Base-by-base conservation (phyloP, 768 basidiomycete species). In the Boletus edulis region DNA sequence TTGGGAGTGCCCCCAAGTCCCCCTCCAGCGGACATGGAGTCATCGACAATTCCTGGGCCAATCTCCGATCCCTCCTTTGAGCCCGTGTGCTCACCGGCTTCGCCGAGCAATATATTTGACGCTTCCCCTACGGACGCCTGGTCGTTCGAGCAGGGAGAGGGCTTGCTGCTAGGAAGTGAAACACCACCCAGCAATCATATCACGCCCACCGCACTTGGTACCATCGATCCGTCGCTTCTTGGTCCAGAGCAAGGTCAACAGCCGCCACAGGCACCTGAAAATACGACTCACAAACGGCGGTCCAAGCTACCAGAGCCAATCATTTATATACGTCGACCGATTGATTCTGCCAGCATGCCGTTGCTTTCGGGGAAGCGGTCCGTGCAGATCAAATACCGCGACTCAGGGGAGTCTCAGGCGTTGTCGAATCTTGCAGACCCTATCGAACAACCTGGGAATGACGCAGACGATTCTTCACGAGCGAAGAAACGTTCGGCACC, bases 221-320 rank as follows among this genome's bases (percentile, higher is more conserved):
- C 69, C 5, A 71, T 71, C n/a, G 57, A 71, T 49, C 69, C 71
- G 3, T 71, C 69, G 15, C 59, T 71, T 29, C 67, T 71, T 14
- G 61, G 63, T 27, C 51, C 46, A 17, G 60, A 51, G 32, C 55
- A 58, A 50, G 45, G 49, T 32, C 46, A 37, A 32, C 13, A 27
- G 12, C 15, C 45, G 13, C 34, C 48, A 5, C 31, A 6, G 27
- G n/a, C 29, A 44, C 39, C 48, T 0, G 53, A 54, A 35, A 45
- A 6, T 4, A n/a, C 54, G 10, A 11, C 41, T n/a, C 39, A n/a
- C 4, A 60, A 56, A 38, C 43, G 51, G 8, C 59, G 61, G 4
- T 40, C 58, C 5, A 59, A 51, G 14, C 31, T 67, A 15, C 58
- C 70, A 1, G 61, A 64, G 14, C 69, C 70, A 5, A 52, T 70